Evolutionary conservation across 2,329 filamentous ascomycete species (phyloP), one percentile per base, ranked within the genome.

Genomic region (Ophiocordyceps unilateralis): DNA sequence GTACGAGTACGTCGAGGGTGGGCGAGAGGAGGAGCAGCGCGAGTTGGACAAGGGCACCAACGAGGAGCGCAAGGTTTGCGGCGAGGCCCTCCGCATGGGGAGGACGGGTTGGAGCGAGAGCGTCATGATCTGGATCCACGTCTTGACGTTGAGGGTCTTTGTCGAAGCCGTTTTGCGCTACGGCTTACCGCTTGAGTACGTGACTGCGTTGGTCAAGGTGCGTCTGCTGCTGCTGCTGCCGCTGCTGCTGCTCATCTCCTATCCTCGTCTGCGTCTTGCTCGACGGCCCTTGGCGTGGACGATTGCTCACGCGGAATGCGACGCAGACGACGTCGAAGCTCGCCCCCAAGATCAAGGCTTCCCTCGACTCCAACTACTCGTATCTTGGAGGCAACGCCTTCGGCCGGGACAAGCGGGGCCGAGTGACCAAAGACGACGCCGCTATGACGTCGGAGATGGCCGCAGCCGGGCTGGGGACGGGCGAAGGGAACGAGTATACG

Each of bases 141-240:
- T 94, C 23, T 69, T 96, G 55, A 83, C 88, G 7, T 65, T 98
- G 54, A 72, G 91, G 43, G 88, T 96, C 19, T 98, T 96, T 62
- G 91, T 98, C 19, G 91, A 98, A 70, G 94, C 88, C 5, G 91
- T 98, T n/a, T 68, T 98, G 56, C 78, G 91, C 50, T 98, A 98
- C 57, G 91, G 91, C 23, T 63, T 98, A 53, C 91, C 91, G 40
- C 65, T 95, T 49, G 83, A 93, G 52, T 98, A 89, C 61, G 80
- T 93, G 41, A 83, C 81, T 51, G 85, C 80, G 15, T 65, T 95
- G 50, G 68, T 96, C 48, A 81, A 85, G 79, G 88, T 93, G 72
- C 52, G 76, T 22, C 7, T 19, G 26, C 14, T 19, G 23, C 34
- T 23, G 14, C 17, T 24, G 40, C 39, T 44, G 19, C 15, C 21